A percentile compares a stretch with the other conserved stretches of the same genome.
These are phyloP conservation scores for Peniophora sp. DNA, from an alignment of 1,284 basidiomycete species.

Conservation along the genomic window DNA sequence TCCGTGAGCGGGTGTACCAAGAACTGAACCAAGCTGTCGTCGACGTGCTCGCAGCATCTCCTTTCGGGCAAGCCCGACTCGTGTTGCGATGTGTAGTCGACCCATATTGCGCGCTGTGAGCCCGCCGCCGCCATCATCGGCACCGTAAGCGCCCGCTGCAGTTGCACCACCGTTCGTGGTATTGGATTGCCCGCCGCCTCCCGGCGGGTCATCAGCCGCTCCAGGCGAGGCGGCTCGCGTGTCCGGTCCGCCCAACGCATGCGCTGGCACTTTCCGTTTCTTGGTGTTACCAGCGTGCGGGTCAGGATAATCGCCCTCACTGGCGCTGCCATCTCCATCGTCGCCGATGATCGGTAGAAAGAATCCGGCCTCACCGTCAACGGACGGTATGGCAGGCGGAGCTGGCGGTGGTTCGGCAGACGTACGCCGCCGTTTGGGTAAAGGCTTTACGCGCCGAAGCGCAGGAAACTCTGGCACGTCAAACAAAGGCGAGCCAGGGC, in stretches of 20 bases:
- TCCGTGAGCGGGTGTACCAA: constrained; percentile 53
- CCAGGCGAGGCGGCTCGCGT: constrained; percentile 24
- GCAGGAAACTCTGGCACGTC: constrained; percentile 54
- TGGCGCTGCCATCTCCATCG: constrained; percentile 41
- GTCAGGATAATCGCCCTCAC: constrained; percentile 53
- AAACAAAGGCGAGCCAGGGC: constrained; percentile 38
- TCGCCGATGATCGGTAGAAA: constrained; percentile 10
- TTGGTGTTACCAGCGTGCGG: constrained; percentile 78
- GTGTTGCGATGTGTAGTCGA: constrained; percentile 38
- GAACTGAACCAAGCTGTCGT: constrained; percentile 57
- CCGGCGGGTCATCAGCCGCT: constrained; percentile 29
- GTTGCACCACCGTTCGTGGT: constrained; percentile 18
- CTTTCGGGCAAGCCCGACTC: constrained; percentile 67
- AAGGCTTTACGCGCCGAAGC: constrained; percentile 59
- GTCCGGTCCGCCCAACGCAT: constrained; percentile 32
- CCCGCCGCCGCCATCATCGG: constrained; percentile 10
- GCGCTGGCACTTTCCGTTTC: constrained; percentile 73
- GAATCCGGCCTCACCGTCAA: constrained; percentile 2
- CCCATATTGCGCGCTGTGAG: background rate
- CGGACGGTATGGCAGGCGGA: constrained; percentile 4
- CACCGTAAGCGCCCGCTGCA: constrained; percentile 17
- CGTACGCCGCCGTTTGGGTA: constrained; percentile 65
- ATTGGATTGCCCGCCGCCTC: constrained; percentile 1
- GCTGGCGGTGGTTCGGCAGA: constrained; percentile 12
- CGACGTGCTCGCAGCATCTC: constrained; percentile 61